phyloP scores from a whole-genome alignment of 345 rosid species.

The Citrus mangshanensis region DNA sequence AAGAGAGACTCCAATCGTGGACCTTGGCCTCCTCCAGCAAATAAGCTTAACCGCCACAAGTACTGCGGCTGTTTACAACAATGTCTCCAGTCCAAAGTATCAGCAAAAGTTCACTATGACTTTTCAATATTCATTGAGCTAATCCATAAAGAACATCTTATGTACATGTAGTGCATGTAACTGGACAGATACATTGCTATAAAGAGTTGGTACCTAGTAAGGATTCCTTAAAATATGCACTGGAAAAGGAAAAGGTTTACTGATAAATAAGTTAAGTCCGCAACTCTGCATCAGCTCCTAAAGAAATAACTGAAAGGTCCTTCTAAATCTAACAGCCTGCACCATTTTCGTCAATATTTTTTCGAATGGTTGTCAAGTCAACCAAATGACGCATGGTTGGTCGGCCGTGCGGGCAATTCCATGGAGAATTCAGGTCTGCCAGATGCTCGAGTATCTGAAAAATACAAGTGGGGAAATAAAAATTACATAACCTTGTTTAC shows the following conservation, averaged over 20 bases:
- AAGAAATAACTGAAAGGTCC: neutral
- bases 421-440: slow-evolving; percentile 85
- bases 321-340: slow-evolving; percentile 26
- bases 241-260: neutral
- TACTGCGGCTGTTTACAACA: neutral
- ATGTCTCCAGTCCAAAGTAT: neutral
- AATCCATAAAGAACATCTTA: neutral
- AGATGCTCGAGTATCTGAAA: slow-evolving; percentile 77
- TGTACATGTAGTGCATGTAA: neutral
- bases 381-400: slow-evolving; percentile 98
- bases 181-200: neutral
- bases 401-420: slow-evolving; percentile 99
- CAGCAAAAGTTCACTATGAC: neutral
- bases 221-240: neutral
- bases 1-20: neutral
- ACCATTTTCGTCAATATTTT: slow-evolving; percentile 24
- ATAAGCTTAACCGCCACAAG: neutral
- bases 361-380: slow-evolving; percentile 55
- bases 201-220: neutral
- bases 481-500: neutral
- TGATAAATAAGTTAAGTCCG: slow-evolving; percentile 1
- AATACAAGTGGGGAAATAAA: neutral
- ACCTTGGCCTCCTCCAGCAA: neutral
- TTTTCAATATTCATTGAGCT: neutral
- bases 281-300: neutral